A percentile compares a stretch with the other conserved stretches of the same genome.
Evolutionary conservation across 2,329 filamentous ascomycete species (phyloP).

Genomic region (Dactylonectria estremocensis): DNA sequence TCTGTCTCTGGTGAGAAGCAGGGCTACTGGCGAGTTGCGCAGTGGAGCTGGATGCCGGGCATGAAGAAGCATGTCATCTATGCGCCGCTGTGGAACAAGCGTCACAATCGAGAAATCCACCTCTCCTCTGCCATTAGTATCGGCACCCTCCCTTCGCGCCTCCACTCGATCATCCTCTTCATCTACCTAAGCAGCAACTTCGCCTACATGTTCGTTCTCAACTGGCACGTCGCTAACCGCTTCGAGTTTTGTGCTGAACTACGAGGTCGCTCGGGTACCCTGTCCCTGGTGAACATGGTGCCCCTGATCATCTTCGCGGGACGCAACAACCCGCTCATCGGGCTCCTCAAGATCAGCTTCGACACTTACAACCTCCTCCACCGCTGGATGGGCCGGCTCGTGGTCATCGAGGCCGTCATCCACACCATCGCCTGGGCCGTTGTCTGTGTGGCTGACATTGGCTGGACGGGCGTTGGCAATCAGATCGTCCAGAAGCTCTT

Average conservation of each 20-base stretch:
- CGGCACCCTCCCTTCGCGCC: conserved; percentile 75
- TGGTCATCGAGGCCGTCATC: conserved; percentile 76
- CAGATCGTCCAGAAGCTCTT: conserved; percentile 73
- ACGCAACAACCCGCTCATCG: conserved; percentile 93
- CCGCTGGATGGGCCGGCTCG: conserved; percentile 83
- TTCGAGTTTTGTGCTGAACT: conserved; percentile 84
- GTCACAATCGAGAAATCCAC: conserved; percentile 78
- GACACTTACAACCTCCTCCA: conserved; percentile 90
- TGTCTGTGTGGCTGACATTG: conserved; percentile 77
- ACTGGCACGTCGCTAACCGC: conserved; percentile 71
- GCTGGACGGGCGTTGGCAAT: conserved; percentile 70
- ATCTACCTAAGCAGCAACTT: conserved; percentile 74
- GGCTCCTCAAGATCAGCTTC: conserved; percentile 87
- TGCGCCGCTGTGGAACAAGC: conserved; percentile 75
- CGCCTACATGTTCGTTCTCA: conserved; percentile 73
- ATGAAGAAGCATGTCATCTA: conserved; percentile 74
- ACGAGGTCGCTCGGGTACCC: conserved; percentile 86
- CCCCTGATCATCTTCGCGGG: conserved; percentile 90
- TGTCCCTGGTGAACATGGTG: conserved; percentile 92
- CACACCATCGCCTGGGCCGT: conserved; percentile 83
- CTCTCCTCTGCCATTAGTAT: conserved; percentile 73
- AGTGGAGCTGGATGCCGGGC: conserved; percentile 73
- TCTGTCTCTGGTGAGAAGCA: conserved; percentile 66
- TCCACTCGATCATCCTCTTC: conserved; percentile 72
- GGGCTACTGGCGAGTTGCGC: conserved; percentile 71